Conservation (phyloP, 495 filamentous ascomycete species). For the Hyaloscypha bicolor region DNA sequence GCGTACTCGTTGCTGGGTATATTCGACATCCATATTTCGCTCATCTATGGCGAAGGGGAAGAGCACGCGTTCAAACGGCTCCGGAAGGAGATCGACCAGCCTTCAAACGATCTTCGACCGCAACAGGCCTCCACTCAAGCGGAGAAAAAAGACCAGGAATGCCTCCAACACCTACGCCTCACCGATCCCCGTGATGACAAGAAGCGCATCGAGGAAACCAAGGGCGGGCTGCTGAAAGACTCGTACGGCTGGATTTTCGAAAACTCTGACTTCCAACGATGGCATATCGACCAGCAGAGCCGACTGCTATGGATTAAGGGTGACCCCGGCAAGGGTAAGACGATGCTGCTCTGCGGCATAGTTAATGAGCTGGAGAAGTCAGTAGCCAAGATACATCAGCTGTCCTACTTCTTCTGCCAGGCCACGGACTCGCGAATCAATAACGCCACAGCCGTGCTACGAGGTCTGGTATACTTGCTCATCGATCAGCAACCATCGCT, state of each 20-base stretch:
- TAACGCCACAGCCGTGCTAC: conserved; percentile 38
- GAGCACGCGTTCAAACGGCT: too few species aligned
- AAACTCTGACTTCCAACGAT: neutral
- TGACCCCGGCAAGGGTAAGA: conserved; percentile 45
- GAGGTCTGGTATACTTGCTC: conserved; percentile 40
- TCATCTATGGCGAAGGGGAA: too few species aligned
- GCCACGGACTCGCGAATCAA: conserved; percentile 23
- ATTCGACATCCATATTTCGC: too few species aligned
- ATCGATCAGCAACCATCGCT: conserved; percentile 38
- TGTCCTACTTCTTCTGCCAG: neutral
- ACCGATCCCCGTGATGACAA: neutral
- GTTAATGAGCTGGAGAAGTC: conserved; percentile 27
- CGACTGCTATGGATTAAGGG: conserved; percentile 46
- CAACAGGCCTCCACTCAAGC: too few species aligned
- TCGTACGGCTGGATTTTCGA: conserved; percentile 1
- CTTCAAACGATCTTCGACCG: too few species aligned
- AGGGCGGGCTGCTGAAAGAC: neutral
- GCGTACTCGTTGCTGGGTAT: too few species aligned
- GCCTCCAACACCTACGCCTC: neutral
- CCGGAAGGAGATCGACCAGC: too few species aligned
- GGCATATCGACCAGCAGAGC: neutral
- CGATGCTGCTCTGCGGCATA: conserved; percentile 43
- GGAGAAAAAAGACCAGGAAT: too few species aligned
- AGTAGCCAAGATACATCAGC: neutral
- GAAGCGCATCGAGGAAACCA: neutral